Base-by-base conservation (phyloP, 805 yeast species). In the Nakazawaea wyomingensis region DNA sequence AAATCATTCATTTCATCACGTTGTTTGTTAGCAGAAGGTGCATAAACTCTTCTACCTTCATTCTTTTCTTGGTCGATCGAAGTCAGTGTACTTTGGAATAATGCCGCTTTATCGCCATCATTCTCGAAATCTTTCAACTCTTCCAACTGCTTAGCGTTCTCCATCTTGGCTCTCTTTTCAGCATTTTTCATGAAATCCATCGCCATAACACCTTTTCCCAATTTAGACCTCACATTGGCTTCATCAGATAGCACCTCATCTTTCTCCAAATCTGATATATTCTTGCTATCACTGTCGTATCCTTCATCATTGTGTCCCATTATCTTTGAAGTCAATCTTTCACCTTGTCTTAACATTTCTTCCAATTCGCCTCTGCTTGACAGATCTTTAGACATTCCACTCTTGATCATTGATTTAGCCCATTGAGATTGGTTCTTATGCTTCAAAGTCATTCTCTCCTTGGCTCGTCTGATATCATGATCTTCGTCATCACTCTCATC, bases 111-210 rank as follows among this genome's bases (percentile, higher is more conserved):
- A 14, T 56, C 59, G 10, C 64, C 70, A 20, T 74, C 78, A 32
- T 61, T 60, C 34, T 73, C 71, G 44, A 73, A 61, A n/a, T 50
- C 57, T 50, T 74, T 74, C 44, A 87, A 56, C 37, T 68, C 66
- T 46, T 69, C 74, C 34, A 80, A 59, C 26, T 74, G 72, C 46
- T 71, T 69, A 40, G 69, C 62, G 59, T 87, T 90, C 34, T 72
- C 78, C 42, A 73, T 71, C 46, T 70, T 74, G 48, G 78, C 76
- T 50, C 81, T 74, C 44, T 80, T 81, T 48, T 83, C 95, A 1
- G 98, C 98, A 47, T 83, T 84, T 51, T 74, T 82, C 98, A 91
- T 91, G 61, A 91, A 91, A 51, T 90, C 95, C 98, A 93, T 93
- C 38, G 80, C 83, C 74, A 91, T 65, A 17, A 91, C 82, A 43